Evolutionary conservation across 148 eudicot species (phyloP).

Genomic region (Silene latifolia): DNA sequence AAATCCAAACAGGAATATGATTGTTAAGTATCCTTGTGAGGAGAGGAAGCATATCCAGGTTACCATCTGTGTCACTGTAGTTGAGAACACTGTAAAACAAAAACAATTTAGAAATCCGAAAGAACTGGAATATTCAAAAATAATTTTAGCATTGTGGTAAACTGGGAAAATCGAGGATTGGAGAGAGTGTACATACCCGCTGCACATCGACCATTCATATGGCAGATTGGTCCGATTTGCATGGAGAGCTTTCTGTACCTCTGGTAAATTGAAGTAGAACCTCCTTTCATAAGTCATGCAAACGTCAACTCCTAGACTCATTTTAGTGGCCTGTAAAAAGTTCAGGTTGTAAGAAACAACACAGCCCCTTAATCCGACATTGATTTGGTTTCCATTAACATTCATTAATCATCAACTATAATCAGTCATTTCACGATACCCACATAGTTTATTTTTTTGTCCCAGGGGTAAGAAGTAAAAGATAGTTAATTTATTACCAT

Average conservation of each 20-base stretch:
- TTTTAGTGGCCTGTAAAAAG: constrained; percentile 70
- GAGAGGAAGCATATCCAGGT: constrained; percentile 76
- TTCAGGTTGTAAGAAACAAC: too few relatives aligned
- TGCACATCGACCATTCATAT: constrained; percentile 92
- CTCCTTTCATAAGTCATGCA: constrained; percentile 75
- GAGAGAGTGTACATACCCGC: constrained; percentile 42
- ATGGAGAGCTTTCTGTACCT: constrained; percentile 93
- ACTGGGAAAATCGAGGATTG: neutral
- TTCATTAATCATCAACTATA: neutral
- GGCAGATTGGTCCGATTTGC: constrained; percentile 86
- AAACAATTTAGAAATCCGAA: constrained; percentile 9
- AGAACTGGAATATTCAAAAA: neutral
- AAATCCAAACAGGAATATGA: constrained; percentile 72
- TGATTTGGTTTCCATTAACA: neutral
- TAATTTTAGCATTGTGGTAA: neutral
- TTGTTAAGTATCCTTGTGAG: constrained; percentile 58
- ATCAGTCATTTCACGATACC: neutral
- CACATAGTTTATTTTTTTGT: neutral
- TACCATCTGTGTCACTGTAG: constrained; percentile 62
- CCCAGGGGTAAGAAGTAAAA: neutral
- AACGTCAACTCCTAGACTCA: constrained; percentile 86
- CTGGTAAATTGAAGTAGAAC: constrained; percentile 89
- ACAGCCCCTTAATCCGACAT: too few relatives aligned
- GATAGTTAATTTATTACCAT: constrained; percentile 39
- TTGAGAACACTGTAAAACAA: constrained; percentile 47